Evolutionary conservation across 768 basidiomycete genomes (phyloP).

Genomic region (Suillus ampliporus): DNA sequence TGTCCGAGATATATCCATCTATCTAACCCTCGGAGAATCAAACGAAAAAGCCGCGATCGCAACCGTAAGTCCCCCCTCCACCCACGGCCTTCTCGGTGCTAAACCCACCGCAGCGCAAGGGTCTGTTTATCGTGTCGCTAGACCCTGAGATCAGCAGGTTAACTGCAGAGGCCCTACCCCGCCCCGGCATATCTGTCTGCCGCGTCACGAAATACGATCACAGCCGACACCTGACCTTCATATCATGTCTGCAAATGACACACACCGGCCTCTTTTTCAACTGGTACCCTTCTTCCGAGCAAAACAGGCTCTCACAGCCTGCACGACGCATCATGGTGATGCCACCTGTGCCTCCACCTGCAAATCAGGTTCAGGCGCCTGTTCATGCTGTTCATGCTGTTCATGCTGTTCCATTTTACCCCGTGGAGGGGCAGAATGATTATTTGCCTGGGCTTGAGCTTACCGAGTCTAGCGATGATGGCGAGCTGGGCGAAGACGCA

Average conservation of each 20-base stretch:
- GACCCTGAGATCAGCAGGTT: slow-evolving; percentile 27
- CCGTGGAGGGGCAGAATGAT: background rate
- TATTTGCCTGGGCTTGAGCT: slow-evolving; percentile 8
- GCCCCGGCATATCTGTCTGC: slow-evolving; percentile 35
- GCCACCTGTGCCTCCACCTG: background rate
- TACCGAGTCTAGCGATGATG: slow-evolving; percentile 8
- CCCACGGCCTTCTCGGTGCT: background rate
- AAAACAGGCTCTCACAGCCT: background rate
- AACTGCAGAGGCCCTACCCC: slow-evolving; percentile 36
- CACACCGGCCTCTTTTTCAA: slow-evolving; percentile 58
- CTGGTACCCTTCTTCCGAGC: slow-evolving; percentile 41
- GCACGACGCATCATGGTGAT: background rate
- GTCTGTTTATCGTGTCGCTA: slow-evolving; percentile 32
- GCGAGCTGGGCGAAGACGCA: background rate
- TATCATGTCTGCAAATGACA: slow-evolving; percentile 63
- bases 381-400: background rate
- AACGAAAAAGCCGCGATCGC: slow-evolving; percentile 50
- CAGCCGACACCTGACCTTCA: slow-evolving; percentile 20
- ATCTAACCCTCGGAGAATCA: slow-evolving; percentile 52
- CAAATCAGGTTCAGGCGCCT: background rate
- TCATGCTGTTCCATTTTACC: background rate
- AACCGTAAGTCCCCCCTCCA: slow-evolving; percentile 43
- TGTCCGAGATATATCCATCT: slow-evolving; percentile 40
- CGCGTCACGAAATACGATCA: slow-evolving; percentile 24
- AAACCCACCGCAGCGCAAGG: slow-evolving; percentile 20